Base-by-base conservation (phyloP, 1,284 basidiomycete genomes). In the Volvariella surrecta region DNA sequence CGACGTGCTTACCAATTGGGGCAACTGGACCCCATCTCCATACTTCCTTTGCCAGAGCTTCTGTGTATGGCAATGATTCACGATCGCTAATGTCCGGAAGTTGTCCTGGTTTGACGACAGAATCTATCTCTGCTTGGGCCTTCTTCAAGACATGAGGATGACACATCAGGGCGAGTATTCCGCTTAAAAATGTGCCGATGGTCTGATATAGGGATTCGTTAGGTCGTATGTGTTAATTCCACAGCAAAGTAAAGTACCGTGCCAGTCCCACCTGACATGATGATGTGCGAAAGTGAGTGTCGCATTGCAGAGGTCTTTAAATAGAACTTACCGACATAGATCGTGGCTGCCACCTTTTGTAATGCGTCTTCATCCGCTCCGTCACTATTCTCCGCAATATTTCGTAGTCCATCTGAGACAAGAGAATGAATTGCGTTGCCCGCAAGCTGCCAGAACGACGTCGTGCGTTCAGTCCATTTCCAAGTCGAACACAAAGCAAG, bases 111-210 rank as follows among this genome's bases (percentile, higher is more conserved):
- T 58, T 58, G 11, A 69, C 47, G 7, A 71, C 59, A 3, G 47
- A 30, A 37, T 73, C 70, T 8, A 73, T 50, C 43, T 72, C 67
- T 6, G 48, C 52, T 43, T 69, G 69, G 0, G 67, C 63, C 40
- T 60, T 61, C 20, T 49, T 52, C 32, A 66, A 56, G 2, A 63
- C 60, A 11, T 63, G 58, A 0, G 70, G 70, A 37, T 63, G 50
- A 2, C 53, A 38, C 3, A 60, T 43, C 52, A 70, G 58, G 11
- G 55, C 59, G 11, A 67, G 49, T 18, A 67, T 52, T 40, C 64
- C 61, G 2, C 58, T 53, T 1, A 47, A 37, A 7, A 62, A 40
- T 2, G 54, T 46, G 3, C 58, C 49, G 13, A 57, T 50, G 3
- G 59, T 59, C 59, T 62, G 28, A 2, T n/a, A n/a, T n/a, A n/a